A percentile compares a stretch with the other conserved stretches of the same genome.
These are phyloP conservation scores for Monilinia fructicola DNA, from an alignment of 2,329 filamentous ascomycete genomes.

Conservation along the genomic window DNA sequence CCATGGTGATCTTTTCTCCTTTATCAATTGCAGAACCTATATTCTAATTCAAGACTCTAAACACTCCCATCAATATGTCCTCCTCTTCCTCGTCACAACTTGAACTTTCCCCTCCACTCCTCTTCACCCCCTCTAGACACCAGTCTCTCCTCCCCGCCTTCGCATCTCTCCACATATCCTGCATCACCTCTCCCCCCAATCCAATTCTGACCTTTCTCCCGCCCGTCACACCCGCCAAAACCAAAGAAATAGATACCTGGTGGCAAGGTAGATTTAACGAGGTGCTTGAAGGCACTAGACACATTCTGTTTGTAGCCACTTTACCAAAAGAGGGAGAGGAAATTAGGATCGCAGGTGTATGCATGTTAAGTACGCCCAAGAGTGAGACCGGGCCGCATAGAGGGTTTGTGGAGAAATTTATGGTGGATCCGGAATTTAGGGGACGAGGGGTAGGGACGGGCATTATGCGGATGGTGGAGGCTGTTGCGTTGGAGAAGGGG, in stretches of 20 bases:
- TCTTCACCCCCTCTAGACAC: not conserved
- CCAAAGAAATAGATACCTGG: not conserved
- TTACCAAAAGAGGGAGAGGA: not conserved
- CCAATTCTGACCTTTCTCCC: conserved; percentile 6
- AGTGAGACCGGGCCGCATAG: conserved; percentile 58
- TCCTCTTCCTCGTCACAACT: not conserved
- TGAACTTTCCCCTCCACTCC: not conserved
- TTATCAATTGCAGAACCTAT: not conserved
- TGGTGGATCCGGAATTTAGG: conserved; percentile 52
- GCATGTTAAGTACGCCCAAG: conserved; percentile 43
- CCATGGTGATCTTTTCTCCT: not conserved
- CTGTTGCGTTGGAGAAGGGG: not conserved
- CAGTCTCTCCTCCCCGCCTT: not conserved
- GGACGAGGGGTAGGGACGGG: not conserved
- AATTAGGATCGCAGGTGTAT: not conserved
- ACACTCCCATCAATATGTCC: not conserved
- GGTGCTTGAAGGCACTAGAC: not conserved
- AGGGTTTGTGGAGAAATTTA: conserved; percentile 56
- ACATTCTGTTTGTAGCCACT: not conserved
- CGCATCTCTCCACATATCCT: not conserved
- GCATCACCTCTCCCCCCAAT: not conserved
- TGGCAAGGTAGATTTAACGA: not conserved
- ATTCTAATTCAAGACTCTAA: not conserved
- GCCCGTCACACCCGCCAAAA: not conserved
- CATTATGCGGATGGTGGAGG: not conserved